Evolutionary conservation across 2,329 filamentous ascomycete species (phyloP), one percentile per base, ranked within the genome.

Genomic region (Aspergillus versicolor): DNA sequence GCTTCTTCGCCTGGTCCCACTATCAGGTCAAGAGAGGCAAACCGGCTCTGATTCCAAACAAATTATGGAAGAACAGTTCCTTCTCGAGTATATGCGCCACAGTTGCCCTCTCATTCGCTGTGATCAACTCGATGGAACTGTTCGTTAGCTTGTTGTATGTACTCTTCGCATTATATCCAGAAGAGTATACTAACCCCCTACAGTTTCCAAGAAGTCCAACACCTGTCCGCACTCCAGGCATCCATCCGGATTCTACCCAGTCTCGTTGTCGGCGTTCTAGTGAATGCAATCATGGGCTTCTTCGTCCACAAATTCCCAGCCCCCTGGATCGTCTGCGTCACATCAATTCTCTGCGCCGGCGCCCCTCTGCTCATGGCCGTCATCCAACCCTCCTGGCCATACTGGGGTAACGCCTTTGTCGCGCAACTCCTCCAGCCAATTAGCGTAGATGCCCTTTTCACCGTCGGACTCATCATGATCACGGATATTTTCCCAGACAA

Each of bases 401-500:
- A 51, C 38, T 51, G 48, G 71, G 71, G 1, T 12, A 76, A 73
- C 17, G 74, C 78, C 0, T 65, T 79, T 5, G 69, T 69, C 63
- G 56, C 40, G 30, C 32, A 51, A 9, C n/a, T 48, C 6, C 42
- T 51, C 7, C 48, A 42, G 19, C 48, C 38, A n/a, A 15, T 51
- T n/a, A 51, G 48, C 6, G 41, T 51, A 9, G 38, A 40, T 8
- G 48, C 38, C 2, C 48, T 48, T 3, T 44, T 37, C 5, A 42
- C 27, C 42, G 15, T 30, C 5, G 43, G 78, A 0, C 71, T 81
- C n/a, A 76, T 87, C 22, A 67, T 86, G 3, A 78, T 86, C 5
- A 76, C 79, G 0, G 78, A 82, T 9, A 77, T 75, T 7, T 87
- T 86, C 59, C 80, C 83, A 0, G 72, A 30, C 27, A 77, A 82